Evolutionary conservation across 2,329 filamentous ascomycete species (phyloP).

Genomic region (Ophiostoma sp.): DNA sequence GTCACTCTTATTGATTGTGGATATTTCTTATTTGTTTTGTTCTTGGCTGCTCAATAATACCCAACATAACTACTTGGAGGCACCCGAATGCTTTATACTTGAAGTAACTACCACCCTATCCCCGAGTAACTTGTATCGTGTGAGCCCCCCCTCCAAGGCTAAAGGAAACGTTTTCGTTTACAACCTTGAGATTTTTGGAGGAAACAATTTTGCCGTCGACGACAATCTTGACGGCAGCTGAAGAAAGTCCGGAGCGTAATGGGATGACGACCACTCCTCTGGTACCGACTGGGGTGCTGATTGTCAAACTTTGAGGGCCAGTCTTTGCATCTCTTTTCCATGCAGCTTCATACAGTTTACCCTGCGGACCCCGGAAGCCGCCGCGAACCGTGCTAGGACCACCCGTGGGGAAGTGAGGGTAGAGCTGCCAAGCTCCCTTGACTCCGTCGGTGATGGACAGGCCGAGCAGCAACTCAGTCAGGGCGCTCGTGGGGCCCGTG

Average conservation of each 20-base stretch:
- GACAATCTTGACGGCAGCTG: neutral
- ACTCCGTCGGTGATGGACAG: constrained; percentile 33
- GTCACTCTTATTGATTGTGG: neutral
- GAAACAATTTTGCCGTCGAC: neutral
- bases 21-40: neutral
- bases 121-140: neutral
- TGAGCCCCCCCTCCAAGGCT: neutral
- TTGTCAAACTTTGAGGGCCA: neutral
- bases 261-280: neutral
- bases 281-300: neutral
- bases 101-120: neutral
- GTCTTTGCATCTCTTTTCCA: neutral
- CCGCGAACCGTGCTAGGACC: neutral
- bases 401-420: constrained; percentile 22
- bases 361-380: neutral
- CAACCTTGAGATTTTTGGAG: neutral
- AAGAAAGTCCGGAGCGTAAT: neutral
- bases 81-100: neutral
- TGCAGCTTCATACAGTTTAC: neutral
- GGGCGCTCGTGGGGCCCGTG: constrained; percentile 43
- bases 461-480: constrained; percentile 43
- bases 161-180: neutral
- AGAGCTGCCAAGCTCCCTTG: constrained; percentile 25
- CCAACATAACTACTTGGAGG: neutral
- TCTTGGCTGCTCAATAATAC: neutral